phyloP scores from a whole-genome alignment of 2,329 filamentous ascomycete genomes.

The Beauveria bassiana region DNA sequence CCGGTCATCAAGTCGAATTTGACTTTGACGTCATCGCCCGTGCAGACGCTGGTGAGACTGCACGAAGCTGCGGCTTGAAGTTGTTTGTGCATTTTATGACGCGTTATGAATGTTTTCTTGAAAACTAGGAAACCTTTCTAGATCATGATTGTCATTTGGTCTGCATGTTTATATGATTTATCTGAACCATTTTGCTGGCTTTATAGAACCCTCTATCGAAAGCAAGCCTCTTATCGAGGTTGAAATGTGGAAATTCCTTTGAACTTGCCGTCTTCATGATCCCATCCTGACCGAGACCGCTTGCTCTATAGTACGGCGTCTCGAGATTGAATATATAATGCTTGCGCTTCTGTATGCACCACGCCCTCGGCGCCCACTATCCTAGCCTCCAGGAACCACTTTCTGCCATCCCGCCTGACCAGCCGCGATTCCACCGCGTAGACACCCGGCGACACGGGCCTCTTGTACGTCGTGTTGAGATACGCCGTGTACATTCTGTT shows the following conservation, averaged over 20 bases:
- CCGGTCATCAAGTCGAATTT: background rate
- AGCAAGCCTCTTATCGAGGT: no score
- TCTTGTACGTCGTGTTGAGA: constrained; percentile 1
- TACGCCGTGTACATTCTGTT: constrained; percentile 2
- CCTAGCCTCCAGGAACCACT: background rate
- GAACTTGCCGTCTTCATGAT: no score
- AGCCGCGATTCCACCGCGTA: constrained; percentile 3
- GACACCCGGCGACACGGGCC: constrained; percentile 1
- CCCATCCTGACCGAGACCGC: background rate
- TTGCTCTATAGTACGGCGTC: background rate
- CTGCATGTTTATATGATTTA: background rate
- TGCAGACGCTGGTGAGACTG: background rate
- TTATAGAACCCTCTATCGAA: no score
- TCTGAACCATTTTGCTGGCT: no score
- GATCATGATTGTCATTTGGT: background rate
- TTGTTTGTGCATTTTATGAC: background rate
- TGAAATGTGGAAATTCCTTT: no score
- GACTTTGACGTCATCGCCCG: background rate
- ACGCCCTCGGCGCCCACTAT: background rate
- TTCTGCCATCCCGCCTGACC: background rate
- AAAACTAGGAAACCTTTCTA: background rate
- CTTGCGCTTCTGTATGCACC: background rate
- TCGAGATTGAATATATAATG: constrained; percentile 1
- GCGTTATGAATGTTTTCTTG: background rate
- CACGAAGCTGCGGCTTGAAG: background rate